Conservation (phyloP, 75 land plant genomes). For the Larix kaempferi region DNA sequence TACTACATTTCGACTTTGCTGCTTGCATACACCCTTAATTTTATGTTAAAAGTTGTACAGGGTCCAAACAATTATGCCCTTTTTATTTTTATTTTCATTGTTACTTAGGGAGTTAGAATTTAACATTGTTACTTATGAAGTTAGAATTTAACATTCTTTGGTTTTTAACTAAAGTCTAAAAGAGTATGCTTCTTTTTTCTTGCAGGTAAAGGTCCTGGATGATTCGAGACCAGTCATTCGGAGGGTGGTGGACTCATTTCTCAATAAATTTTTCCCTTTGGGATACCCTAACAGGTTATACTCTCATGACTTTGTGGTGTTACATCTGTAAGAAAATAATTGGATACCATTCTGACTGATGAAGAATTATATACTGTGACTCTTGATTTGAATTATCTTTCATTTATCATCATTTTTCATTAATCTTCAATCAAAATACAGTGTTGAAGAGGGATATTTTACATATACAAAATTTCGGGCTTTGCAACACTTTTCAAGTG, state of each 20-base stretch:
- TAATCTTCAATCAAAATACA: slow-evolving; percentile 15
- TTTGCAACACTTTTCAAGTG: slow-evolving; percentile 91
- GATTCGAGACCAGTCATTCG: slow-evolving; percentile 58
- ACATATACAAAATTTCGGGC: slow-evolving; percentile 91
- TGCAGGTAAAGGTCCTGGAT: slow-evolving; percentile 54
- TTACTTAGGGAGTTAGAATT: background rate
- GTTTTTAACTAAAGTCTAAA: background rate
- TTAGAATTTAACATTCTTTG: background rate
- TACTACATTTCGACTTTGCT: background rate
- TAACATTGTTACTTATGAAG: background rate
- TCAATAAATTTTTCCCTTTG: slow-evolving; percentile 79
- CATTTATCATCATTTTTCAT: background rate
- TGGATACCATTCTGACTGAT: background rate
- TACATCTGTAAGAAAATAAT: background rate
- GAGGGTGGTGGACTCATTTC: slow-evolving; percentile 69
- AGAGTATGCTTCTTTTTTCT: background rate
- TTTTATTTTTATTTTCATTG: background rate
- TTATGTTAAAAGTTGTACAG: background rate
- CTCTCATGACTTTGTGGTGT: no score
- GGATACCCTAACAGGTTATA: slow-evolving; percentile 68
- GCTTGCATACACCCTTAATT: background rate
- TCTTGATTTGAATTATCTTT: slow-evolving; percentile 15
- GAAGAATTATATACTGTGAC: slow-evolving; percentile 3
- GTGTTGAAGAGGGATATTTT: slow-evolving; percentile 95
- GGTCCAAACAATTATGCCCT: background rate